Percentiles rank a stretch among this genome's conserved stretches.
Conservation (phyloP, 208 protist genomes). For the Trypanosoma grayi region DNA sequence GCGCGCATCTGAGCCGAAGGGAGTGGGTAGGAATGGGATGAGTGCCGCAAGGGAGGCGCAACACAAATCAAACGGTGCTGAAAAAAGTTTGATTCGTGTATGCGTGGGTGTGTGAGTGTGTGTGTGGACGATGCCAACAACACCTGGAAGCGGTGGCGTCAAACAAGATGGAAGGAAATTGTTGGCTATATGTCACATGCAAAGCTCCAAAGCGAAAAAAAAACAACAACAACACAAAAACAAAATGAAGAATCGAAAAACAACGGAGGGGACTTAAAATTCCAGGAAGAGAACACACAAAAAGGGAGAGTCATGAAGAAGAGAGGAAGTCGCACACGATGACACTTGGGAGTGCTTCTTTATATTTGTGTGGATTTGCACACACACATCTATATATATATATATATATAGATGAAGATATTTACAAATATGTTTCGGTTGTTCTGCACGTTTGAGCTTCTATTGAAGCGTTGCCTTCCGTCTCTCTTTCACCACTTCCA, state of each 20-base stretch:
- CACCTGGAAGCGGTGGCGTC: no score
- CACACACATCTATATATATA: not conserved
- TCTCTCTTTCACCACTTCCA: no score
- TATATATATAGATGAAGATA: conserved; percentile 7
- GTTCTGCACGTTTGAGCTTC: not conserved
- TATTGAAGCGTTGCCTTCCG: no score
- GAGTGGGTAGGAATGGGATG: not conserved
- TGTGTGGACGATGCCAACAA: no score
- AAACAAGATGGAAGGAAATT: no score
- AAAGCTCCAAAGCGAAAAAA: not conserved
- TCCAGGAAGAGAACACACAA: not conserved
- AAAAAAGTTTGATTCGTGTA: no score
- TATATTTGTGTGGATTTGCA: not conserved
- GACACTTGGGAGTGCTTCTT: not conserved
- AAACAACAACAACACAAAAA: conserved; percentile 2
- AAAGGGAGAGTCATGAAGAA: not conserved
- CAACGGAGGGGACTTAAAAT: not conserved
- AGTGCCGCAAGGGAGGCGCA: not conserved
- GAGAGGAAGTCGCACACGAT: not conserved
- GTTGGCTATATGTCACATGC: no score
- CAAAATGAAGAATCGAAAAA: not conserved
- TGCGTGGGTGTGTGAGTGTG: no score
- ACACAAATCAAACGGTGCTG: no score
- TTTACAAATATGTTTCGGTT: not conserved
- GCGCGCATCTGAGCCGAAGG: no score